These are phyloP conservation scores for Metschnikowia hibisci DNA, from an alignment of 805 yeast genomes.

Conservation along the genomic window DNA sequence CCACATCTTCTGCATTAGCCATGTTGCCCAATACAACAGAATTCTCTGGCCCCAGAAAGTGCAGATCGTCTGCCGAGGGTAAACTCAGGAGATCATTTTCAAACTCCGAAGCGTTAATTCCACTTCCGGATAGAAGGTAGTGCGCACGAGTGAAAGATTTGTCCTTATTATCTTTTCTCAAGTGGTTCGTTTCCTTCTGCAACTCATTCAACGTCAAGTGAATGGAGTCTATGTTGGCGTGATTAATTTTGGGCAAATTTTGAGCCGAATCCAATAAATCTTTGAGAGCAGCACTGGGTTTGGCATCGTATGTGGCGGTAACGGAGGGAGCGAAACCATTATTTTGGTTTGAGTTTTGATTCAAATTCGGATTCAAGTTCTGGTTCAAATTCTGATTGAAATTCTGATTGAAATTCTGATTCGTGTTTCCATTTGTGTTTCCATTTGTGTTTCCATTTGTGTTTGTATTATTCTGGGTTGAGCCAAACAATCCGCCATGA, in stretches of 20 bases:
- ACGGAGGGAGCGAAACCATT: background rate
- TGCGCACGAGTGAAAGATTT: slow-evolving; percentile 66
- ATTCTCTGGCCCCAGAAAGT: background rate
- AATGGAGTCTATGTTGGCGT: slow-evolving; percentile 71
- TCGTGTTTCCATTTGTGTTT: background rate
- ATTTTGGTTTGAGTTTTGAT: background rate
- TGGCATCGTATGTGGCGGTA: background rate
- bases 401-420: background rate
- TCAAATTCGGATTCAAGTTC: background rate
- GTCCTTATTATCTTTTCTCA: slow-evolving; percentile 41
- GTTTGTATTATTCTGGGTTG: too few species aligned
- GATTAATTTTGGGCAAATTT: slow-evolving; percentile 59
- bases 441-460: background rate
- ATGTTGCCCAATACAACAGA: background rate
- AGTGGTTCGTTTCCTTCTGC: slow-evolving; percentile 57
- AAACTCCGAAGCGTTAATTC: slow-evolving; percentile 80
- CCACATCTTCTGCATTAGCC: slow-evolving; percentile 34
- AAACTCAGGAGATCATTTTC: slow-evolving; percentile 50
- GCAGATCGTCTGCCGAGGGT: slow-evolving; percentile 13
- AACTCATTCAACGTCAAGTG: slow-evolving; percentile 79
- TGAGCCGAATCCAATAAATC: slow-evolving; percentile 76
- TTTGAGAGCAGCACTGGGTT: slow-evolving; percentile 36
- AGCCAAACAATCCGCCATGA: too few species aligned
- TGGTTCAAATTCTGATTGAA: background rate
- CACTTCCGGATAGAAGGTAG: slow-evolving; percentile 84